Evolutionary conservation across 768 basidiomycete species (phyloP), one percentile per base, ranked within the genome.

Genomic region (Lactarius tabidus): DNA sequence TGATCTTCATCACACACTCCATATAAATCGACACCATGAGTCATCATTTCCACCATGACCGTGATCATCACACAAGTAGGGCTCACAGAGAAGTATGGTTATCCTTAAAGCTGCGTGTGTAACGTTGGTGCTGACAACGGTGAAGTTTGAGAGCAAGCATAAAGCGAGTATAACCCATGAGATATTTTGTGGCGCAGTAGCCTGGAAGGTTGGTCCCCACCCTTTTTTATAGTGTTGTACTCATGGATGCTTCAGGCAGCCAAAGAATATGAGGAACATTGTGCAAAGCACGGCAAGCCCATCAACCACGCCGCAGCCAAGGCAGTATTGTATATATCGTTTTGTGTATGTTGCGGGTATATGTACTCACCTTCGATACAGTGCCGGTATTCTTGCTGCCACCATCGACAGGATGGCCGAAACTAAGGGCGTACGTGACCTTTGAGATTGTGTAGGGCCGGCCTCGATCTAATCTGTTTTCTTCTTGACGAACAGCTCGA

Each of bases 141-240:
- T 28, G 35, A 26, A 62, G 65, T 57, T 41, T 29, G 26, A 63
- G 31, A 1, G 0, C 38, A 3, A 38, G 12, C 38, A 38, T 78
- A 76, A 86, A 75, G 83, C 87, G 2, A 61, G 75, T 62, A 75
- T 88, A 59, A 83, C 85, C 10, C 88, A 90, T 73, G 84, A 90
- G 75, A 72, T 89, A 52, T 80, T 90, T 67, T 84, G 85, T 56
- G 87, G 76, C 51, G 89, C 89, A 53, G 88, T 87, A 8, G 75
- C 85, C 31, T 90, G 80, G 74, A 86, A 85, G 86, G 87, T 66
- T 38, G 18, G 48, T 5, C 48, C 38, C 23, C 28, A 14, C 38
- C 1, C 17, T 29, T 20, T n/a, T 20, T 29, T 3, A 29, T 26
- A 38, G 9, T 59, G 10, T 59, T 35, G 28, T 33, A 18, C 26